phyloP scores from a whole-genome alignment of 345 rosid genomes.

The Toxicodendron radicans region DNA sequence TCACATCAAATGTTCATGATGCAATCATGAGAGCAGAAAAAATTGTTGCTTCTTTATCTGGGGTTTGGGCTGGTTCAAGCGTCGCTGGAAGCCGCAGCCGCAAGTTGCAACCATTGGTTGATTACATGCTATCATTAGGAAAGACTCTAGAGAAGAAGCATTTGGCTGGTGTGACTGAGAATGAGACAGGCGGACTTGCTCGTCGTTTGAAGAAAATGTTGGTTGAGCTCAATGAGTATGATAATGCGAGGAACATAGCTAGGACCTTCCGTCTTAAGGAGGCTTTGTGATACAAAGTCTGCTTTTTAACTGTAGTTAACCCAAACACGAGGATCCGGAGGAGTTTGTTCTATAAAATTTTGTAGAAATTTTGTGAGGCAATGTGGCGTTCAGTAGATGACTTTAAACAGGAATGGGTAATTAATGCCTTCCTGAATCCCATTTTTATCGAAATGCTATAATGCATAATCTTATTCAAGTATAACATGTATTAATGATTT shows the following conservation, averaged over 20 bases:
- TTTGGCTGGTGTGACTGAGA: constrained; percentile 46
- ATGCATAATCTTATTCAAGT: not conserved
- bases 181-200: constrained; percentile 70
- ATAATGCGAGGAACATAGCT: constrained; percentile 68
- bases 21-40: constrained; percentile 83
- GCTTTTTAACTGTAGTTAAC: not conserved
- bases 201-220: constrained; percentile 82
- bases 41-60: constrained; percentile 69
- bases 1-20: constrained; percentile 76
- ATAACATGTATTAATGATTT: not conserved
- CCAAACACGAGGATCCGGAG: not conserved
- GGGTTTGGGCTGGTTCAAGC: constrained; percentile 76
- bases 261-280: constrained; percentile 73
- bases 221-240: constrained; percentile 86
- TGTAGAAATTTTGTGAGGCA: not conserved
- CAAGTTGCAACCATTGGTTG: constrained; percentile 83
- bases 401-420: not conserved
- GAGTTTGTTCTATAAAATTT: not conserved
- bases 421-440: not conserved
- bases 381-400: not conserved
- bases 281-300: constrained; percentile 51
- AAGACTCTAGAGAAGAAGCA: constrained; percentile 60
- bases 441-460: not conserved
- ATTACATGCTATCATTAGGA: constrained; percentile 51
- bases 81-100: constrained; percentile 59